phyloP scores from a whole-genome alignment of 768 basidiomycete genomes.

The Amylocystis lapponica region DNA sequence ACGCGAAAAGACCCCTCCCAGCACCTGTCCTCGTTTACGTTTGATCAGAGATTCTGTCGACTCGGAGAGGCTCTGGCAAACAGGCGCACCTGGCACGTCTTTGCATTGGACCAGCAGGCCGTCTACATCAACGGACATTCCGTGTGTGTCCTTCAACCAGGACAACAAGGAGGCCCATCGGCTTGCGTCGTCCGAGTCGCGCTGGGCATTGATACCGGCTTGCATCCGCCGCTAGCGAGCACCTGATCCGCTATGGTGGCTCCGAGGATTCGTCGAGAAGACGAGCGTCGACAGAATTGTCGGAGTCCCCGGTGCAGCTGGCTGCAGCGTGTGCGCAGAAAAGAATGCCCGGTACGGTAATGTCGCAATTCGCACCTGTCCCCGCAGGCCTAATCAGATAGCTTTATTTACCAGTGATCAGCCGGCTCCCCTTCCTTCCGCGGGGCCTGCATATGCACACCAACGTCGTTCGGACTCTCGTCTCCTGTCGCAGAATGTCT shows the following conservation, averaged over 20 bases:
- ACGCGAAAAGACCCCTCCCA: constrained; percentile 67
- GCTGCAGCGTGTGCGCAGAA: neutral
- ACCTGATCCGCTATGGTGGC: too few relatives aligned
- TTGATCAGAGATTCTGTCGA: neutral
- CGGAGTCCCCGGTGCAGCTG: neutral
- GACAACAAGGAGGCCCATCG: constrained; percentile 19
- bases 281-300: too few relatives aligned
- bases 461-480: constrained; percentile 6
- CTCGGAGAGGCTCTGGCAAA: neutral
- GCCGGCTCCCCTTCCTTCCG: constrained; percentile 17
- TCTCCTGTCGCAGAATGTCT: constrained; percentile 45
- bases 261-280: too few relatives aligned
- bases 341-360: neutral
- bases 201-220: too few relatives aligned
- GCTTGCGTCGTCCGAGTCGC: constrained; percentile 6
- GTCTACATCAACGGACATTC: constrained; percentile 27
- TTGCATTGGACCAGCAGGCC: constrained; percentile 48
- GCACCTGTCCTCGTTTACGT: constrained; percentile 35
- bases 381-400: constrained; percentile 24
- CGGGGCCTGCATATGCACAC: constrained; percentile 9
- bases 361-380: too few relatives aligned
- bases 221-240: too few relatives aligned
- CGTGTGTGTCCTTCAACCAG: constrained; percentile 19
- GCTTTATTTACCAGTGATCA: constrained; percentile 10
- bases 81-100: constrained; percentile 39